These are phyloP conservation scores for Iberis amara DNA, from an alignment of 441 rosid genomes.

Conservation along the genomic window DNA sequence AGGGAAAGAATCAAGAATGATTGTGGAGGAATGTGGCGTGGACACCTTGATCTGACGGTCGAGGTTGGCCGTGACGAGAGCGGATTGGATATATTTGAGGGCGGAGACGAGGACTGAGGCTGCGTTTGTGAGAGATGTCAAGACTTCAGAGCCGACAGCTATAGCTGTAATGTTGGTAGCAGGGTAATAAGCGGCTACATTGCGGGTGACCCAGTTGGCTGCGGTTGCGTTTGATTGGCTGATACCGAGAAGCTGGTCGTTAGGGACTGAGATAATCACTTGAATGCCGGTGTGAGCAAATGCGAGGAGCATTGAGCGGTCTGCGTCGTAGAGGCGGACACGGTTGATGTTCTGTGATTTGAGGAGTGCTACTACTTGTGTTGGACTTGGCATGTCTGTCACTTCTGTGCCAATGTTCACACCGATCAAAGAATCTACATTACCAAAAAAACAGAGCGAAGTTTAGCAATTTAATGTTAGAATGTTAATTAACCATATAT, in stretches of 20 bases:
- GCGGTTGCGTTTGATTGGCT: constrained; percentile 96
- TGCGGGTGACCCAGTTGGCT: constrained; percentile 89
- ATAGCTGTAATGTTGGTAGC: constrained; percentile 81
- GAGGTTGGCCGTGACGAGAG: constrained; percentile 80
- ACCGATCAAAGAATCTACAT: constrained; percentile 69
- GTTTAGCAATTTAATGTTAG: neutral
- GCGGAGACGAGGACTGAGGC: constrained; percentile 79
- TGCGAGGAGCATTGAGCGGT: constrained; percentile 67
- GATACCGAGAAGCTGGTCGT: constrained; percentile 83
- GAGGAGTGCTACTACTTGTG: constrained; percentile 74
- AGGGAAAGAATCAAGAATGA: constrained; percentile 89
- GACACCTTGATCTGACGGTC: constrained; percentile 81
- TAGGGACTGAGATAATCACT: constrained; percentile 76
- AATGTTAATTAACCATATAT: neutral
- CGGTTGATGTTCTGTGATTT: constrained; percentile 71
- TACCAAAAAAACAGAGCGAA: neutral
- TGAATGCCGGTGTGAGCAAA: constrained; percentile 76
- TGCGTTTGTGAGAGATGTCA: constrained; percentile 61
- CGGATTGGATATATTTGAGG: constrained; percentile 69
- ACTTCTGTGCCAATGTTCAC: constrained; percentile 85
- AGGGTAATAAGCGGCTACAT: constrained; percentile 77
- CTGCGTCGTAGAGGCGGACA: constrained; percentile 80
- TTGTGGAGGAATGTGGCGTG: constrained; percentile 73
- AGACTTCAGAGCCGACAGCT: constrained; percentile 79
- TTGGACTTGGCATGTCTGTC: constrained; percentile 80